Evolutionary conservation across 805 yeast genomes (phyloP).

Genomic region (Pichia cabralensis): DNA sequence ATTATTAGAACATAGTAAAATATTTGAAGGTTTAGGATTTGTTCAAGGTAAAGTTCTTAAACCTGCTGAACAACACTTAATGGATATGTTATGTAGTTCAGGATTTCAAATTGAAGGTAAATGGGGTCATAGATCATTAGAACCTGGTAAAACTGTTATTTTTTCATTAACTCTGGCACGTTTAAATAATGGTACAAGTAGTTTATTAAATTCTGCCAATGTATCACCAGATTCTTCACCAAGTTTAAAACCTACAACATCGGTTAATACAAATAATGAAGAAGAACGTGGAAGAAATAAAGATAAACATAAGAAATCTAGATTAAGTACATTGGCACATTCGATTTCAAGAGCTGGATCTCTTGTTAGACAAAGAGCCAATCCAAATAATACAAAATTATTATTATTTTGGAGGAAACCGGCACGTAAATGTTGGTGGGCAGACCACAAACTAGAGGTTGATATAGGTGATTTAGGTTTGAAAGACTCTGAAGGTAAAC

Average conservation of each 20-base stretch:
- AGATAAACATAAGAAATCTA: constrained; percentile 23
- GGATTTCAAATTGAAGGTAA: constrained; percentile 58
- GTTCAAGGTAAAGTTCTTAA: constrained; percentile 46
- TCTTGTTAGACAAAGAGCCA: constrained; percentile 23
- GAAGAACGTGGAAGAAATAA: constrained; percentile 7
- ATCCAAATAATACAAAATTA: constrained; percentile 45
- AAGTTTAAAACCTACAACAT: constrained; percentile 24
- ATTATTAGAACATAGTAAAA: constrained; percentile 43
- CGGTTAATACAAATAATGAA: constrained; percentile 15
- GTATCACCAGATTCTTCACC: constrained; percentile 19
- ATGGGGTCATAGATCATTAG: constrained; percentile 90
- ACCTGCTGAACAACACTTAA: constrained; percentile 88
- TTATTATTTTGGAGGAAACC: constrained; percentile 95
- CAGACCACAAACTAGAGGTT: constrained; percentile 45
- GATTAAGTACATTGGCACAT: constrained; percentile 50
- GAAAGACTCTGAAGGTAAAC: constrained; percentile 18
- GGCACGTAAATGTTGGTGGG: constrained; percentile 99
- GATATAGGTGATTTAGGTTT: constrained; percentile 21
- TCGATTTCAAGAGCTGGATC: constrained; percentile 38
- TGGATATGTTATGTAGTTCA: constrained; percentile 89
- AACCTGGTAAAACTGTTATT: constrained; percentile 80
- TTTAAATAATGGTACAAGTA: constrained; percentile 26
- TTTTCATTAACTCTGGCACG: constrained; percentile 71
- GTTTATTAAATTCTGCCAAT: constrained; percentile 2
- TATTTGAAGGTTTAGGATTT: constrained; percentile 77